Percentiles rank a stretch among this genome's conserved stretches.
phyloP scores from a whole-genome alignment of 176 grass and related monocot genomes.

The Aegilops tauschii region DNA sequence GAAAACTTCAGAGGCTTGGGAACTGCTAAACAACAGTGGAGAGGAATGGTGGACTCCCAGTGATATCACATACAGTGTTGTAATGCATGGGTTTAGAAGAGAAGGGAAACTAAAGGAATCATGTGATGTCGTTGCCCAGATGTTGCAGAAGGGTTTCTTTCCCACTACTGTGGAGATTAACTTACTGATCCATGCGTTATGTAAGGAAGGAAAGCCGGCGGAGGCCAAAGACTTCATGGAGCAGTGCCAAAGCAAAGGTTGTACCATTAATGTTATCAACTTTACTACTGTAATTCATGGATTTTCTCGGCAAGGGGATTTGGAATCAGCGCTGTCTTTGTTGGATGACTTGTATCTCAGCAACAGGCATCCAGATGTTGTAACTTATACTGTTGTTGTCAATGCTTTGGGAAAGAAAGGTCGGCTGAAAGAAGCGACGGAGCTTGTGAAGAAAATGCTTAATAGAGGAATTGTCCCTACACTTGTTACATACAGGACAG shows the following conservation, averaged over 20 bases:
- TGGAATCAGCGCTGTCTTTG: slow-evolving; percentile 79
- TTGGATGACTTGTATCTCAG: slow-evolving; percentile 95
- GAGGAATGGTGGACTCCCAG: slow-evolving; percentile 94
- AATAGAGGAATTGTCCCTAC: slow-evolving; percentile 74
- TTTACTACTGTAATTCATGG: slow-evolving; percentile 97
- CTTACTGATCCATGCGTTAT: slow-evolving; percentile 67
- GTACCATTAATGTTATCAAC: slow-evolving; percentile 85
- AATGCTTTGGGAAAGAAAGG: slow-evolving; percentile 85
- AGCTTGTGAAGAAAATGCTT: slow-evolving; percentile 83
- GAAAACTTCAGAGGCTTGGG: slow-evolving; percentile 74
- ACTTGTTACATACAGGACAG: slow-evolving; percentile 83
- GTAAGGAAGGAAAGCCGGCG: slow-evolving; percentile 44
- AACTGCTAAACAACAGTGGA: slow-evolving; percentile 75
- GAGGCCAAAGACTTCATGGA: slow-evolving; percentile 92
- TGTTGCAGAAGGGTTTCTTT: slow-evolving; percentile 79
- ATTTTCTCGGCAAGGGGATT: slow-evolving; percentile 74
- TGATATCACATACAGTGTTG: slow-evolving; percentile 73
- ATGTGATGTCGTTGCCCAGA: slow-evolving; percentile 76
- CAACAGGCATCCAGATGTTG: slow-evolving; percentile 87
- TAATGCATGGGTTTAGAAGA: slow-evolving; percentile 91
- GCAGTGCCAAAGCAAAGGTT: slow-evolving; percentile 81
- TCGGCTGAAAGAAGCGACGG: slow-evolving; percentile 67
- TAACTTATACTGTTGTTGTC: slow-evolving; percentile 87
- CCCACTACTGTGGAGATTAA: slow-evolving; percentile 89
- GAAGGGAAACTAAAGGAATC: slow-evolving; percentile 88